Evolutionary conservation across 352 stramenopile genomes (phyloP), one percentile per base, ranked within the genome.

Genomic region (Globisporangium nagaii): DNA sequence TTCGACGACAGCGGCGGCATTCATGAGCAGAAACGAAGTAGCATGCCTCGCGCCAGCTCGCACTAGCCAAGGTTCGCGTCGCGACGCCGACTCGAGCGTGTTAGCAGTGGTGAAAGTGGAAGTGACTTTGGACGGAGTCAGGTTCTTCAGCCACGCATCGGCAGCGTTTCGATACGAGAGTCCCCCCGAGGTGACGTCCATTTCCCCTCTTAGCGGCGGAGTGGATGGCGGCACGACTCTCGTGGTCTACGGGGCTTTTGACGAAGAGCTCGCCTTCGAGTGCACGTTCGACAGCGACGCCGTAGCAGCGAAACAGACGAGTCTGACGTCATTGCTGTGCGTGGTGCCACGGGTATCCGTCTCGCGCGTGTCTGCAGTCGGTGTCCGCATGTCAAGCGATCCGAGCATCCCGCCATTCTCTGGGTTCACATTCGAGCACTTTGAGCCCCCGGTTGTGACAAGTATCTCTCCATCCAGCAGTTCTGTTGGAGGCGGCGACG

Each of bases 41-140:
- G 32, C 25, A 6, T 79, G 70, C 41, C 7, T 40, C 11, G 45
- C 42, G 39, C 24, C 52, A 60, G 24, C 17, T 10, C 20, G 45
- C 5, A 15, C 22, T 17, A 46, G n/a, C 15, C 35, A 27, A 36
- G 46, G 22, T 17, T 22, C 5, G 24, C 24, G 28, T 28, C 40
- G 40, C 24, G 40, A 31, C 1, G 7, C 17, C 20, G 20, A 46
- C 22, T 8, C 13, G 4, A 46, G 22, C 22, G 6, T 20, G 7
- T 6, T 44, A 42, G 25, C 49, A 27, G 17, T 31, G 17, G 15
- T 71, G 5, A 5, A 12, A 3, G 54, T 75, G 3, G 52, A 68
- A 44, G 44, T 78, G 28, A 81, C 50, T 40, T 47, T 71, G 25
- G 63, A 75, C 40, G 63, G 66, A 8, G 28, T 36, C 15, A 56